Evolutionary conservation across 1,139 yeast species (phyloP).

Genomic region (Saccharomyces hybrid): DNA sequence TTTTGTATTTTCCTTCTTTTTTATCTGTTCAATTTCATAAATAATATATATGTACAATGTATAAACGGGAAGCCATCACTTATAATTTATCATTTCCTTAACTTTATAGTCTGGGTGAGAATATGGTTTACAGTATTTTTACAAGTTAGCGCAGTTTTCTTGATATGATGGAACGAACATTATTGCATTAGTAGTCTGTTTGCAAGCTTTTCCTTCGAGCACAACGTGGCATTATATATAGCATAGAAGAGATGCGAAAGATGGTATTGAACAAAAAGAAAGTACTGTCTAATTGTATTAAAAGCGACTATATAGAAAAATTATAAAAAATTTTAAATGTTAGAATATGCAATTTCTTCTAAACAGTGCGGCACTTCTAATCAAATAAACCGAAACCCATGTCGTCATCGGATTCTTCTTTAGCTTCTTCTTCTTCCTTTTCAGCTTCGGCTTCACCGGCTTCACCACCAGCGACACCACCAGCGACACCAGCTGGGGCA

Average conservation of each 20-base stretch:
- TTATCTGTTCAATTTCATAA: constrained; percentile 10
- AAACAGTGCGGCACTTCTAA: constrained; percentile 34
- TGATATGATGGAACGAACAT: background rate
- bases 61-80: constrained; percentile 30
- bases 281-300: constrained; percentile 5
- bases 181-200: no score
- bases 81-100: constrained; percentile 14
- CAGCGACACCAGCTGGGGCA: constrained; percentile 53
- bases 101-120: background rate
- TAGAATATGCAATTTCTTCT: constrained; percentile 1
- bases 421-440: constrained; percentile 48
- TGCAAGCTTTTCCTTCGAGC: background rate
- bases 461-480: constrained; percentile 49
- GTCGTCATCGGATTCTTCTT: constrained; percentile 61
- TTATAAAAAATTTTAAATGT: constrained; percentile 2
- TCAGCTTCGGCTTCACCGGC: constrained; percentile 52
- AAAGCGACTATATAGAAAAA: constrained; percentile 8
- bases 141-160: background rate
- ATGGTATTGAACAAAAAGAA: background rate
- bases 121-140: background rate
- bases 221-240: background rate
- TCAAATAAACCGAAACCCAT: constrained; percentile 86
- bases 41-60: constrained; percentile 23
- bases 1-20: constrained; percentile 10
- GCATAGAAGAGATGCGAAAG: background rate